Percentiles rank a stretch among this genome's conserved stretches.
These are phyloP conservation scores for Sordariomycetes sp. DNA, from an alignment of 2,329 filamentous ascomycete genomes.

Conservation along the genomic window DNA sequence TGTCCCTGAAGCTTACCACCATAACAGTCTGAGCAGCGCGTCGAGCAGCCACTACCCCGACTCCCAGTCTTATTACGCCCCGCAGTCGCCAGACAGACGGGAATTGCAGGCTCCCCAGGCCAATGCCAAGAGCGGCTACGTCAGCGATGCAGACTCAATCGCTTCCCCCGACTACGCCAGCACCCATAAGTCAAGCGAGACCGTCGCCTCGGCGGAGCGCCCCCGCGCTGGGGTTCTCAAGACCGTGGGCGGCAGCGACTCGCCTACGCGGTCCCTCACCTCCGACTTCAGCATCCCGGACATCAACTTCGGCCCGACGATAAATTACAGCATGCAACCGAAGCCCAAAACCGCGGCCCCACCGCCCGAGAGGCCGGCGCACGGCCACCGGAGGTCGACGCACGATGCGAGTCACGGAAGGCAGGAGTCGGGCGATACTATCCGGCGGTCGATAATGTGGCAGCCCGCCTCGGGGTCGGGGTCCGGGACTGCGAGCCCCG, in stretches of 20 bases:
- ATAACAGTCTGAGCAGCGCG: slow-evolving; percentile 16
- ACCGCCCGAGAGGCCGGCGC: slow-evolving; percentile 7
- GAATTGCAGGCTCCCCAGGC: not conserved
- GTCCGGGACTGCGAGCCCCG: slow-evolving; percentile 19
- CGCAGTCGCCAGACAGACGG: not conserved
- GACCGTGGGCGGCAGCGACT: slow-evolving; percentile 50
- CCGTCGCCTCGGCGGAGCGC: slow-evolving; percentile 41
- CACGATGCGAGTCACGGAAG: slow-evolving; percentile 23
- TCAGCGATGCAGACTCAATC: slow-evolving; percentile 52
- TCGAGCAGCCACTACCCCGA: slow-evolving; percentile 21
- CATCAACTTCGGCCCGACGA: slow-evolving; percentile 78
- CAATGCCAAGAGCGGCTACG: slow-evolving; percentile 31
- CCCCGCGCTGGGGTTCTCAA: slow-evolving; percentile 70
- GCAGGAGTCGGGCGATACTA: slow-evolving; percentile 36
- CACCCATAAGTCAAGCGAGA: slow-evolving; percentile 40
- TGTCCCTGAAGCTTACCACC: slow-evolving; percentile 14
- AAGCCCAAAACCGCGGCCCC: slow-evolving; percentile 12
- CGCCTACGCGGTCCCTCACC: not conserved
- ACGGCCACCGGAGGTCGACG: slow-evolving; percentile 10
- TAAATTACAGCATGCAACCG: slow-evolving; percentile 40
- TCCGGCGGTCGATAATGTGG: slow-evolving; percentile 61
- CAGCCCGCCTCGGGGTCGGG: slow-evolving; percentile 52
- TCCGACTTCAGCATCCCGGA: slow-evolving; percentile 47
- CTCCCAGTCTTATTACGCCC: not conserved
- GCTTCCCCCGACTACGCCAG: slow-evolving; percentile 69